Evolutionary conservation across 768 basidiomycete species (phyloP).

Genomic region (Tulasnella sp.): DNA sequence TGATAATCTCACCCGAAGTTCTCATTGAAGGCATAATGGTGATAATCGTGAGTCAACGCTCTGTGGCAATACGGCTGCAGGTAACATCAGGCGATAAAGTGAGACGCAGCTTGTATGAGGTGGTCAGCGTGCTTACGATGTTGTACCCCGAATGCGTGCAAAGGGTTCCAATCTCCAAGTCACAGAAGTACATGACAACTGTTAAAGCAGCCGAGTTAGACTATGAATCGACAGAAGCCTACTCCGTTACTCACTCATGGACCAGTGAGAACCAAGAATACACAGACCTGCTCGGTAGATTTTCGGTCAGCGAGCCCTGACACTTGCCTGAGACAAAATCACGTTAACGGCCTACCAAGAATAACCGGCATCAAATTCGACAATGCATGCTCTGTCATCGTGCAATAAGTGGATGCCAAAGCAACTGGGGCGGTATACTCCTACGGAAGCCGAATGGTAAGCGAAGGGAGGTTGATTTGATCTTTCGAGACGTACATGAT

Average conservation of each 20-base stretch:
- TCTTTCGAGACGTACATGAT: not conserved
- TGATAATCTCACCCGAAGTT: constrained; percentile 1
- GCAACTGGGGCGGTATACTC: constrained; percentile 12
- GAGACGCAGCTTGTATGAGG: not conserved
- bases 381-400: not conserved
- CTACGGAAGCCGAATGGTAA: not conserved
- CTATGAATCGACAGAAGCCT: not conserved
- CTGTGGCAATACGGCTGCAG: not conserved
- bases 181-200: constrained; percentile 12
- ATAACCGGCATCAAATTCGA: constrained; percentile 8
- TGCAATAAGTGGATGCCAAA: constrained; percentile 5
- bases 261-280: constrained; percentile 9
- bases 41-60: not conserved
- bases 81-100: not conserved
- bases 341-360: not conserved
- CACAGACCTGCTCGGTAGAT: not conserved
- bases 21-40: constrained; percentile 10
- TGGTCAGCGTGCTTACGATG: not conserved
- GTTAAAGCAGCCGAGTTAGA: not conserved
- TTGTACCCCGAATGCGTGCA: constrained; percentile 10
- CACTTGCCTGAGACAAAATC: no score
- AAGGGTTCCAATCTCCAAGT: not conserved
- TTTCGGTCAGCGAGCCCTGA: not conserved
- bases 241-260: not conserved
- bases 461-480: not conserved